Evolutionary conservation across 2,329 filamentous ascomycete species (phyloP).

Genomic region (Akanthomyces muscarius): DNA sequence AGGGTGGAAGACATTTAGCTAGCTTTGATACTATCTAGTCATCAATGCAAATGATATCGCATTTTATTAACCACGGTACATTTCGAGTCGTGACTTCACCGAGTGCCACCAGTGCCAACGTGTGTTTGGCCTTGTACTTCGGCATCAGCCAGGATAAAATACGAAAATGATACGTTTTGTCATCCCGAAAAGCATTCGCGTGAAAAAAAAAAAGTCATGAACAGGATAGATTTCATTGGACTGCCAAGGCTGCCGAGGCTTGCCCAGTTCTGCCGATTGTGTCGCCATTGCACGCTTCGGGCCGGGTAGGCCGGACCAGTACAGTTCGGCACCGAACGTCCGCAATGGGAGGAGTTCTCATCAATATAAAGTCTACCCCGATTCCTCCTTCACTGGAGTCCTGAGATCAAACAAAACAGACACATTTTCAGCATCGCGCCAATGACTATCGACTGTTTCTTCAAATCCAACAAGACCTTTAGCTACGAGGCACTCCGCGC

Average conservation of each 20-base stretch:
- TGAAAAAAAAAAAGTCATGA: too few relatives aligned
- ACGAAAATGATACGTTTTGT: too few relatives aligned
- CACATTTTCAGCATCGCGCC: background rate
- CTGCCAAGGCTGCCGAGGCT: too few relatives aligned
- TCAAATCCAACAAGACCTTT: slow-evolving; percentile 9
- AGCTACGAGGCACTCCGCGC: slow-evolving; percentile 12
- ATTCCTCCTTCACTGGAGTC: background rate
- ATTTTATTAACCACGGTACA: too few relatives aligned
- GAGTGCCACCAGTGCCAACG: too few relatives aligned
- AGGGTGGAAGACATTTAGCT: slow-evolving; percentile 9
- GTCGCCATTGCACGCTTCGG: background rate
- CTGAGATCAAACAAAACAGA: background rate
- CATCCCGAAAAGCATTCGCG: too few relatives aligned
- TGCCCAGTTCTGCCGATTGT: too few relatives aligned
- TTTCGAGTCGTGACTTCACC: too few relatives aligned
- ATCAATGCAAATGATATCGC: too few relatives aligned
- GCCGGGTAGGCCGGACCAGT: background rate
- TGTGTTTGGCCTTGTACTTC: too few relatives aligned
- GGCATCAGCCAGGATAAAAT: too few relatives aligned
- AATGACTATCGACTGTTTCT: slow-evolving; percentile 10
- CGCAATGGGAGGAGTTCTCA: background rate
- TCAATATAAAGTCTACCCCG: background rate
- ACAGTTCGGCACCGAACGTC: background rate
- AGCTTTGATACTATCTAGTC: background rate
- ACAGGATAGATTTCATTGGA: too few relatives aligned